A percentile compares a stretch with the other conserved stretches of the same genome.
phyloP scores from a whole-genome alignment of 495 filamentous ascomycete genomes.

The Acidiella bohemica region DNA sequence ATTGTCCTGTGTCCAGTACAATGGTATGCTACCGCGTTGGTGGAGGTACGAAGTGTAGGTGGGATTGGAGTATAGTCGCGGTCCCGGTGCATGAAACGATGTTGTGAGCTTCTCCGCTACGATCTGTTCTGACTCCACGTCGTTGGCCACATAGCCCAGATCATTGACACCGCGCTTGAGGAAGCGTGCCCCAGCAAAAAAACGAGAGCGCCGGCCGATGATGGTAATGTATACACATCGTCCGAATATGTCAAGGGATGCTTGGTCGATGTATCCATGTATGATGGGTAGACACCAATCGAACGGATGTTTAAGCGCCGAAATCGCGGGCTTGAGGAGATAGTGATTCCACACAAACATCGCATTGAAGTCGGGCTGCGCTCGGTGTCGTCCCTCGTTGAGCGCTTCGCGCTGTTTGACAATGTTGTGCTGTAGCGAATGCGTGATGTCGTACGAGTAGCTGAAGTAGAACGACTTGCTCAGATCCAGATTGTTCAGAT shows the following conservation, averaged over 20 bases:
- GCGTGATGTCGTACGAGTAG: constrained; percentile 93
- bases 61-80: constrained; percentile 72
- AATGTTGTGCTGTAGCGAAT: constrained; percentile 86
- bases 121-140: constrained; percentile 99
- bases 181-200: constrained; percentile 89
- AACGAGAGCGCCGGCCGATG: constrained; percentile 81
- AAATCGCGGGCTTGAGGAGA: constrained; percentile 62
- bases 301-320: constrained; percentile 59
- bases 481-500: constrained; percentile 86
- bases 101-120: constrained; percentile 87
- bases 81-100: constrained; percentile 86
- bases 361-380: constrained; percentile 56
- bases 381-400: constrained; percentile 44
- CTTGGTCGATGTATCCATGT: constrained; percentile 89
- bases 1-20: constrained; percentile 96
- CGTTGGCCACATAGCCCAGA: constrained; percentile 90
- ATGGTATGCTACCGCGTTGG: constrained; percentile 88
- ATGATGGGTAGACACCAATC: constrained; percentile 96
- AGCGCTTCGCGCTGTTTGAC: constrained; percentile 61
- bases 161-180: constrained; percentile 93
- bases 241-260: constrained; percentile 35
- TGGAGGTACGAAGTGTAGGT: constrained; percentile 93
- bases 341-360: constrained; percentile 99
- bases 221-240: constrained; percentile 80
- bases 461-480: constrained; percentile 93